Conservation (phyloP, 306 rosid genomes). For the Cicer cuneatum region DNA sequence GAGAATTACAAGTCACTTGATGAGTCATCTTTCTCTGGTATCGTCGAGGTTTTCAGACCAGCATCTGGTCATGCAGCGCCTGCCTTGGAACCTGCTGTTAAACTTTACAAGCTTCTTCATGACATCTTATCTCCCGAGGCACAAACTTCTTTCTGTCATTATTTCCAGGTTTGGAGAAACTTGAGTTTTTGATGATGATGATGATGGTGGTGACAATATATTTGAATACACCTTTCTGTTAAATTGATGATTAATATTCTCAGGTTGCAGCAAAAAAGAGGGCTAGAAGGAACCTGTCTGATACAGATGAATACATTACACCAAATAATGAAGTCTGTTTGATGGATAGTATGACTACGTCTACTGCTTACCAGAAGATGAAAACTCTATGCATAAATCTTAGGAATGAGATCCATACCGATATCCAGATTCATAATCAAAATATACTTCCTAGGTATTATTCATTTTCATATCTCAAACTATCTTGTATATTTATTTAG, state of each 20-base stretch:
- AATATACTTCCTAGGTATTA: slow-evolving; percentile 94
- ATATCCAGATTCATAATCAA: slow-evolving; percentile 89
- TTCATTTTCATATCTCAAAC: slow-evolving; percentile 33
- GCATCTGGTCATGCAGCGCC: slow-evolving; percentile 84
- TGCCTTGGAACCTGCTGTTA: slow-evolving; percentile 91
- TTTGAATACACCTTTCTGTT: slow-evolving; percentile 34
- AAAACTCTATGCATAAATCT: slow-evolving; percentile 72
- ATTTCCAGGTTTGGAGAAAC: slow-evolving; percentile 86
- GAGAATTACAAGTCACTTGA: slow-evolving; percentile 95
- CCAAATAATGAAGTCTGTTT: slow-evolving; percentile 69
- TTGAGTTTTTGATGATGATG: slow-evolving; percentile 29
- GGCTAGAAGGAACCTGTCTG: slow-evolving; percentile 80
- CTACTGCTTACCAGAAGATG: slow-evolving; percentile 92
- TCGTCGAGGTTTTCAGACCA: slow-evolving; percentile 74
- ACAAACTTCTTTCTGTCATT: slow-evolving; percentile 86
- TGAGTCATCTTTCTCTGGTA: slow-evolving; percentile 78
- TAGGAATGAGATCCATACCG: slow-evolving; percentile 76
- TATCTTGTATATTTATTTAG: slow-evolving; percentile 11
- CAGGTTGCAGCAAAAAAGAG: slow-evolving; percentile 97
- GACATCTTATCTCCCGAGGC: slow-evolving; percentile 96
- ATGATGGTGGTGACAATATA: not conserved
- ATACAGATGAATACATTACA: slow-evolving; percentile 88
- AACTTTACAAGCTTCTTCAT: slow-evolving; percentile 86
- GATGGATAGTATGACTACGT: slow-evolving; percentile 60
- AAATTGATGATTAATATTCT: slow-evolving; percentile 41